phyloP scores from a whole-genome alignment of 306 rosid species.

The Casuarina glauca region DNA sequence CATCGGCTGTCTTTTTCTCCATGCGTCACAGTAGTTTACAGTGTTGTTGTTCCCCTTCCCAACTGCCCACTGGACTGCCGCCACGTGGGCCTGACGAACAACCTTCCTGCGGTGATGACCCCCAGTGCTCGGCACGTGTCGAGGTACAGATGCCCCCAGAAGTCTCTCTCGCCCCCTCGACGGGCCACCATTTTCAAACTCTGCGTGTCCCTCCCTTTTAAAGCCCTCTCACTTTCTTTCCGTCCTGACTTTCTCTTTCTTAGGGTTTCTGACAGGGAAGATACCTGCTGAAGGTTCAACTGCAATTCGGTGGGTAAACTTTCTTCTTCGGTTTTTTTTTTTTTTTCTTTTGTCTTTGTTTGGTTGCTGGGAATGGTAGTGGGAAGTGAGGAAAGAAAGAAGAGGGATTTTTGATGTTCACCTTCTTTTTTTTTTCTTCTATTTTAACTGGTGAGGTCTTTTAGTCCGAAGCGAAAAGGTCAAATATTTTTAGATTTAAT shows the following conservation, averaged over 20 bases:
- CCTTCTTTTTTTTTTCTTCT: neutral
- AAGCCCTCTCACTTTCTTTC: constrained; percentile 28
- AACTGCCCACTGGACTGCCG: constrained; percentile 13
- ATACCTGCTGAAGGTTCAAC: constrained; percentile 19
- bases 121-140: constrained; percentile 46
- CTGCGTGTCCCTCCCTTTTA: constrained; percentile 40
- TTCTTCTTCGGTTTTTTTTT: neutral
- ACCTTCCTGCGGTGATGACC: constrained; percentile 23
- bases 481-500: neutral
- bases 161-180: constrained; percentile 16
- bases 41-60: neutral
- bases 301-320: constrained; percentile 33
- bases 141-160: constrained; percentile 23
- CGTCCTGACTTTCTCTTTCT: constrained; percentile 28
- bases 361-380: constrained; percentile 15
- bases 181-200: constrained; percentile 43
- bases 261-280: constrained; percentile 46
- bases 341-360: constrained; percentile 4
- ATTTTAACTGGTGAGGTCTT: neutral
- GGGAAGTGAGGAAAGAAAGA: neutral
- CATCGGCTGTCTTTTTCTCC: constrained; percentile 19
- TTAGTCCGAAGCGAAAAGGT: neutral
- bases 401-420: neutral
- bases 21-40: constrained; percentile 29
- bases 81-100: constrained; percentile 26